Base-by-base conservation (phyloP, 1,139 yeast genomes). In the Candida sp. region DNA sequence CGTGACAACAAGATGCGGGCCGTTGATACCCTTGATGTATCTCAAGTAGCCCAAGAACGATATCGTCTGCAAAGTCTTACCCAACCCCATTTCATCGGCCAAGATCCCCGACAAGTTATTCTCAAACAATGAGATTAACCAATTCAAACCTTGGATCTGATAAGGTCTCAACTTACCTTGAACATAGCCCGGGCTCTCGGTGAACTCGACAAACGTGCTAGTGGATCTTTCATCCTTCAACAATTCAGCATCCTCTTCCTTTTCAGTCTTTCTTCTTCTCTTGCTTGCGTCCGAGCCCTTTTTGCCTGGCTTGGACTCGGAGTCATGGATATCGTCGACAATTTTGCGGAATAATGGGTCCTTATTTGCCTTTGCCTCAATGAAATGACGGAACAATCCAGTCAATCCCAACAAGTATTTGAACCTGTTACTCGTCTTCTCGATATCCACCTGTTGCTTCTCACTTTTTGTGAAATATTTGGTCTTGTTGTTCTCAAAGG, bases 71-170 rank as follows among this genome's bases (percentile, higher is more conserved):
- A 94, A 77, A 1, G 99, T 94, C 67, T 94, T 94, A 54, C 99
- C 99, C 52, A 94, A 79, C 1, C 99, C 99, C 99, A 94, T 94
- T 69, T 94, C 99, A 70, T 94, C 99, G 7, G 99, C 99, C 53
- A 94, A 78, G 46, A 94, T 93, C 46, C 98, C 98, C 1, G 96
- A 86, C 50, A 93, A 79, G 61, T 88, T 85, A 70, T 93, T 91
- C 59, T 90, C 96, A 63, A 88, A 87, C 51, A 93, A 73, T 1
- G 92, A 83, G 25, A 92, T 84, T 62, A 93, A 74, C 98, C 98
- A 93, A 71, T 93, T 93, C 58, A 93, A 78, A 50, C 98, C 98
- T 66, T 90, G 97, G 53, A 93, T 81, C 70, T 93, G 98, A 68
- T 93, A 88, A n/a, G 88, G 87, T 62, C 96, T 78, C 53, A 88